Evolutionary conservation across 768 basidiomycete genomes (phyloP), one percentile per base, ranked within the genome.

Genomic region (Trichaptum fuscoviolaceum): DNA sequence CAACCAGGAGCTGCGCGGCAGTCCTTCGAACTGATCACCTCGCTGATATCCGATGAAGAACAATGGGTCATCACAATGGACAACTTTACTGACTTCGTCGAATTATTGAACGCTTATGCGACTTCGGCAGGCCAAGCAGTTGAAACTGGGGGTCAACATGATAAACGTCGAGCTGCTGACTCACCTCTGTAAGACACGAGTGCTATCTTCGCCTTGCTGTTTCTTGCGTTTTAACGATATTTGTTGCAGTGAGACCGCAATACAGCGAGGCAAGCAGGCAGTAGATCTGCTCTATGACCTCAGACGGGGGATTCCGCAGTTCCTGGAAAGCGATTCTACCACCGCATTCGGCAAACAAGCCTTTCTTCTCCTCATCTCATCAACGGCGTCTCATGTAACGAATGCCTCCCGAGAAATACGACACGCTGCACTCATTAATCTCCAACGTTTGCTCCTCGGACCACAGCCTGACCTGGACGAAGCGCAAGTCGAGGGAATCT

Each of bases 1-100:
- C 91, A 97, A 73, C 86, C 93, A 10, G 93, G 94, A 75, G 96
- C 95, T 6, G 88, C 93, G 26, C 89, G 92, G 42, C 79, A 88
- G 63, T 91, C 96, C 1, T 92, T 98, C 73, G 88, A 88, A 23
- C 83, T 97, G 23, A 79, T 96, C n/a, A 77, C 83, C 20, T 79
- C 77, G 57, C 81, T 98, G n/a, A 82, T 84, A 17, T 75, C 83
- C 0, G 88, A 91, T 64, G 76, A 83, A 12, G 80, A 82, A 35
- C 85, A 87, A 65, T 61, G 71, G 2, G 77, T 79, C 12, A 81
- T 97, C 59, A 86, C 87, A 0, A 74, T 80, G 1, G 96, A 98
- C 71, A 98, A 95, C 73, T 91, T 92, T 75, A 74, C 78, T 1
- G 93, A 92, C 2, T 81, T 98, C 25, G 80, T 96, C 35, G 87